Conservation (phyloP, 352 stramenopile genomes). For the Aphanomyces stellatus region DNA sequence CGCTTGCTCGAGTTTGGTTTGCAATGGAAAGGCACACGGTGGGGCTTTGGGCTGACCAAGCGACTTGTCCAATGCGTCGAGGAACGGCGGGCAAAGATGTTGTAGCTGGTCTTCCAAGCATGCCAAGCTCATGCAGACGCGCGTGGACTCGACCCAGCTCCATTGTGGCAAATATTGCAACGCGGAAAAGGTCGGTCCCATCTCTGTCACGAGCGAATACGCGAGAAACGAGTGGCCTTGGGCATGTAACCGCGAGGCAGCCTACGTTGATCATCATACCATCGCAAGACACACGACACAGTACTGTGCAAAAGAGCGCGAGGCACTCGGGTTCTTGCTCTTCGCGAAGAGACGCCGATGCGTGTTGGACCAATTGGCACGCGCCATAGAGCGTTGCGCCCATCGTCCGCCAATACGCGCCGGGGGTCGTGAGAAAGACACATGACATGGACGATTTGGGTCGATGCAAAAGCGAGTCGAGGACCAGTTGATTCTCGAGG, state of each 20-base stretch:
- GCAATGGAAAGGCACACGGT: not conserved
- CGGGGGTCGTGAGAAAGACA: slow-evolving; percentile 32
- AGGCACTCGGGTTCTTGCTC: not conserved
- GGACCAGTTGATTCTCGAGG: slow-evolving; percentile 32
- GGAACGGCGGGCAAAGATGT: not conserved
- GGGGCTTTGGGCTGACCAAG: not conserved
- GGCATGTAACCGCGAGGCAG: not conserved
- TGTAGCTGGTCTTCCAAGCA: slow-evolving; percentile 1
- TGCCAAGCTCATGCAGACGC: not conserved
- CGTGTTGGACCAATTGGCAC: slow-evolving; percentile 31
- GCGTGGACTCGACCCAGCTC: not conserved
- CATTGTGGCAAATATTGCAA: not conserved
- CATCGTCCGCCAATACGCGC: slow-evolving; percentile 63
- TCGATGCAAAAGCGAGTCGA: slow-evolving; percentile 43
- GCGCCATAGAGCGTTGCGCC: slow-evolving; percentile 58
- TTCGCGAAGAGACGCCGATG: not conserved
- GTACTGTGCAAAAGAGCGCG: slow-evolving; percentile 1
- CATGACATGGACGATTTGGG: slow-evolving; percentile 47
- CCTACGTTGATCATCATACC: slow-evolving; percentile 9
- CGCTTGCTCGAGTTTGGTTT: not conserved
- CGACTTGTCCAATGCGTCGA: not conserved
- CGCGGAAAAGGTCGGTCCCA: not conserved
- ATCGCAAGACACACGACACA: too few species aligned
- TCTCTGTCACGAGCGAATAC: not conserved
- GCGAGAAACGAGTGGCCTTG: not conserved